A percentile compares a stretch with the other conserved stretches of the same genome.
Conservation (phyloP, 208 protist species). For the Leishmania gerbilli region DNA sequence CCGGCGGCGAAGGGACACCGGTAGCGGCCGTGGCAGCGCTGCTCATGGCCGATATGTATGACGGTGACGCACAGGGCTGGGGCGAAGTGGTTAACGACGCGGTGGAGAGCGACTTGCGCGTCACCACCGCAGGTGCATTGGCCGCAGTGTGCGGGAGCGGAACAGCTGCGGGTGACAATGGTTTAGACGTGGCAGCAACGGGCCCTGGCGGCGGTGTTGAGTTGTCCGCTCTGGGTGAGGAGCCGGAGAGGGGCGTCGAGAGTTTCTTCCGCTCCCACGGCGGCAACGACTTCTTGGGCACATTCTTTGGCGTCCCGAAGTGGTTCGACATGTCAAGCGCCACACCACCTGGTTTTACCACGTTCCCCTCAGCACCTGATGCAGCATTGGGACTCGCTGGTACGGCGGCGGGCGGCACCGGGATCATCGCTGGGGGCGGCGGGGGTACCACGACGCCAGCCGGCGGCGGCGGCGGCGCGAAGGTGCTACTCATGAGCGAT, state of each 20-base stretch:
- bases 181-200: not conserved
- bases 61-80: not conserved
- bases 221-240: slow-evolving; percentile 6
- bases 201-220: not conserved
- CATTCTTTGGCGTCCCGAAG: slow-evolving; percentile 30
- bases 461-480: slow-evolving; percentile 34
- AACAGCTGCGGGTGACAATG: slow-evolving; percentile 4
- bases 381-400: not conserved
- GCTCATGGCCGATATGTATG: not conserved
- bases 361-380: slow-evolving; percentile 3
- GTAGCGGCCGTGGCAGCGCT: not conserved
- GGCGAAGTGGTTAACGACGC: slow-evolving; percentile 2
- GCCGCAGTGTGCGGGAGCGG: not conserved
- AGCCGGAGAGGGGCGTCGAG: slow-evolving; percentile 10
- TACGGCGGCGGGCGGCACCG: slow-evolving; percentile 12
- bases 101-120: slow-evolving; percentile 22
- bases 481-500: slow-evolving; percentile 30
- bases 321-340: slow-evolving; percentile 47
- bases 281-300: slow-evolving; percentile 38
- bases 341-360: slow-evolving; percentile 40
- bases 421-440: slow-evolving; percentile 11
- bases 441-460: slow-evolving; percentile 27
- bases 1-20: not conserved
- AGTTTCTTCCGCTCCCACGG: slow-evolving; percentile 41
- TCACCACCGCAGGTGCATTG: slow-evolving; percentile 8